Base-by-base conservation (phyloP, 306 rosid genomes). In the Carpinus fangiana region DNA sequence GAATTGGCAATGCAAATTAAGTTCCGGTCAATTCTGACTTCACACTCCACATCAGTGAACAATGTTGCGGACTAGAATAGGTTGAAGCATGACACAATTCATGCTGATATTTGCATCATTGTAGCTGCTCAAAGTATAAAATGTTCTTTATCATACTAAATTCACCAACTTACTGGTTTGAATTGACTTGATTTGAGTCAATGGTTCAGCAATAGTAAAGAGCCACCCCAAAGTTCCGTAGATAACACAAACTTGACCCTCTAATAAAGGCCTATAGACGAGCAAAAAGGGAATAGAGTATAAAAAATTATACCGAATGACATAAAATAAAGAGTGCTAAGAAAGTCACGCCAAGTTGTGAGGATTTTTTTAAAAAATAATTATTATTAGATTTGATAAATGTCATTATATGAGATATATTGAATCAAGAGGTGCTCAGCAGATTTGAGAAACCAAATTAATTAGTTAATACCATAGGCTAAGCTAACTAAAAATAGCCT, bases 51-150 rank as follows among this genome's bases (percentile, higher is more conserved):
- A 66, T 66, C 51, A 18, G 50, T 4, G 2, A 66, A 41, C 51
- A 66, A 16, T 16, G 48, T 34, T 16, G 70, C 47, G 8, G 28
- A 67, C 23, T 67, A 67, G 28, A 66, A 41, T 0, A 41, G 72
- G 47, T 67, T 67, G 28, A 43, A 67, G 51, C 72, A 67, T 67
- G 72, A n/a, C 72, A 38, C 18, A 66, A 38, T 17, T 38, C 72
- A 14, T 41, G 28, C 52, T 17, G 45, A 16, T 38, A 67, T 67
- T 41, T 67, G 7, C 72, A 67, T 67, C 50, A 43, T 67, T 64
- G 20, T 6, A 23, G 65, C 36, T 23, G 7, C 34, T 59, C 36
- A 21, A 23, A 21, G 17, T 11, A 23, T 23, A 59, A 59, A 11
- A 21, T 11, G 34, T 23, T 59, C 14, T 16, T 38, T 26, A 66